Conservation (phyloP, 2,329 filamentous ascomycete genomes). For the Apiospora pterosperma region DNA sequence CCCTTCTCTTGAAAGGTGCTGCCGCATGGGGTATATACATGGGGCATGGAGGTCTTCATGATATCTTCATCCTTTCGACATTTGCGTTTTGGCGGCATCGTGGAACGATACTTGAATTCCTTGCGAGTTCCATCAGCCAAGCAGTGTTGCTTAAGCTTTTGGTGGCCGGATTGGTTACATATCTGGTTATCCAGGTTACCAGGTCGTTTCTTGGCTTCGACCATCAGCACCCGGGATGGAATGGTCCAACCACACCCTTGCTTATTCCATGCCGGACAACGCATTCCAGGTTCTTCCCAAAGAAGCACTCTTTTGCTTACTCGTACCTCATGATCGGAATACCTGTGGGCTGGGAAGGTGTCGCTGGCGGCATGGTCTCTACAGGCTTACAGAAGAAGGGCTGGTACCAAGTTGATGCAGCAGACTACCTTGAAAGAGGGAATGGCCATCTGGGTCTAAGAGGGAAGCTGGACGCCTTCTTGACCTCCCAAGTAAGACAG, state of each 20-base stretch:
- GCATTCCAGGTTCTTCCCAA: slow-evolving; percentile 64
- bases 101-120: not conserved
- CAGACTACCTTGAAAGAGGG: slow-evolving; percentile 59
- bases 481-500: slow-evolving; percentile 50
- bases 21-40: slow-evolving; percentile 13
- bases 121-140: not conserved
- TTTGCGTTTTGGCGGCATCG: slow-evolving; percentile 12
- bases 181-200: not conserved
- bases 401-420: slow-evolving; percentile 60
- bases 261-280: slow-evolving; percentile 64
- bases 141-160: not conserved
- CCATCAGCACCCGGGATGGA: slow-evolving; percentile 12
- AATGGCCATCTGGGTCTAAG: slow-evolving; percentile 50
- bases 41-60: slow-evolving; percentile 14
- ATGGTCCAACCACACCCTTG: slow-evolving; percentile 36
- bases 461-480: slow-evolving; percentile 59
- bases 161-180: not conserved
- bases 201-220: not conserved
- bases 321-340: slow-evolving; percentile 68
- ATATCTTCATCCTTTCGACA: slow-evolving; percentile 13
- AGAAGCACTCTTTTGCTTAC: slow-evolving; percentile 65
- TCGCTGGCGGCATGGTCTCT: slow-evolving; percentile 54
- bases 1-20: slow-evolving; percentile 9
- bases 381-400: slow-evolving; percentile 27
- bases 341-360: slow-evolving; percentile 60